These are phyloP conservation scores for Ballota nigra DNA, from an alignment of 257 asterid species.

Conservation along the genomic window DNA sequence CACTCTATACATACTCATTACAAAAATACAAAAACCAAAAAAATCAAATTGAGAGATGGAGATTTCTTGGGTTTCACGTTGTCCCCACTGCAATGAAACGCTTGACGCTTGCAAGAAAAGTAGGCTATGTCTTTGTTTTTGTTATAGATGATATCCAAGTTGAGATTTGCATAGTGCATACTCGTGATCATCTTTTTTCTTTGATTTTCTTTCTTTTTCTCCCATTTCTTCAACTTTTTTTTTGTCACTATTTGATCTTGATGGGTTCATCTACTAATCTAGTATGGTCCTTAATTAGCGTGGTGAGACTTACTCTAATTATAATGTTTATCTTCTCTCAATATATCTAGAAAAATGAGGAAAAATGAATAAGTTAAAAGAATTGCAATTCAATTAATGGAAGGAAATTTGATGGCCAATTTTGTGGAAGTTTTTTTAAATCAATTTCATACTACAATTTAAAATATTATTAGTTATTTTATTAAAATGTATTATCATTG, in stretches of 20 bases:
- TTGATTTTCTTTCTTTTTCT: too few species aligned
- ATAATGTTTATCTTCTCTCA: background rate
- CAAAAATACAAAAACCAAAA: background rate
- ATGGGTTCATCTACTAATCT: background rate
- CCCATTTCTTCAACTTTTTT: background rate
- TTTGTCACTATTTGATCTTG: background rate
- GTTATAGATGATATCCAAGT: background rate
- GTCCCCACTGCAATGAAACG: constrained; percentile 25
- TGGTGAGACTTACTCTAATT: background rate
- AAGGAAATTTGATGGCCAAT: background rate
- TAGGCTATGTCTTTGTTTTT: background rate
- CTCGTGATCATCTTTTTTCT: background rate
- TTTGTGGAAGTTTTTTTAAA: too few species aligned
- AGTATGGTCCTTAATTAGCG: background rate
- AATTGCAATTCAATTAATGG: background rate
- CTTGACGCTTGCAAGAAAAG: constrained; percentile 28
- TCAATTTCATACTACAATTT: too few species aligned
- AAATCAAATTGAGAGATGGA: background rate
- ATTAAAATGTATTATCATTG: too few species aligned
- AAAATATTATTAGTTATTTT: too few species aligned
- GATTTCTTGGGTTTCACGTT: constrained; percentile 33
- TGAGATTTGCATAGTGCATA: background rate
- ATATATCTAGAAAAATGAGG: background rate
- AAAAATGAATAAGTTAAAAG: background rate
- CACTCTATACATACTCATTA: too few species aligned